Base-by-base conservation (phyloP, 176 grass and related monocot species). In the Oryza glumipatula region DNA sequence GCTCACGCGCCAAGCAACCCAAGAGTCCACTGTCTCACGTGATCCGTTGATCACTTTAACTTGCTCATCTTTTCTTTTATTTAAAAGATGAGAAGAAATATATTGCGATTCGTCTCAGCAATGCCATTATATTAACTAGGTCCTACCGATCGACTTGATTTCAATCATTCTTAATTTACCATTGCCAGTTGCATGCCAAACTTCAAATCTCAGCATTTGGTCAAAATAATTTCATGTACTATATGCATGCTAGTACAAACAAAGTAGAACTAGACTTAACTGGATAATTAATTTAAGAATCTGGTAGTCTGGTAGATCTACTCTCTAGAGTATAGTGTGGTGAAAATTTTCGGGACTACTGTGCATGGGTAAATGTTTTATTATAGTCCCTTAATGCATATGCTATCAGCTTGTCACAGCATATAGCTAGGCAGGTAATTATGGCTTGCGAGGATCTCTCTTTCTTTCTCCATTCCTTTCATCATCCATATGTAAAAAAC, bases 1-100 rank as follows among this genome's bases (percentile, higher is more conserved):
- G 46, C 60, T 73, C 81, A 78, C 79, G 85, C 63, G 83, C 58
- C 72, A 85, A 66, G 49, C 73, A 61, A 70, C 48, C 76, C 68
- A 71, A 68, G 19, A 67, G 88, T 90, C 78, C 82, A 85, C 82
- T 72, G 49, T 30, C 74, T 90, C 91, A 93, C 91, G 91, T 90
- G 91, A 83, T 80, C 78, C 21, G 1, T 48, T 21, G 56, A 88
- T 89, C 76, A 77, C 87, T 6, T 81, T 63, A 22, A 21, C 46
- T 84, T 73, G 44, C 16, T 73, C 17, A 6, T 41, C 13, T 41
- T 48, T 68, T 48, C 44, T 73, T 78, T 82, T 73, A 33, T 81
- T 65, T 23, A 44, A 22, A 68, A 51, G 39, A 23, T 61, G 68
- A 38, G 10, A 67, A 36, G 19, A 80, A 60, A 81, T 61, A 43